Conservation (phyloP, 2,329 filamentous ascomycete species). For the Aspergillus brunneoviolaceus region DNA sequence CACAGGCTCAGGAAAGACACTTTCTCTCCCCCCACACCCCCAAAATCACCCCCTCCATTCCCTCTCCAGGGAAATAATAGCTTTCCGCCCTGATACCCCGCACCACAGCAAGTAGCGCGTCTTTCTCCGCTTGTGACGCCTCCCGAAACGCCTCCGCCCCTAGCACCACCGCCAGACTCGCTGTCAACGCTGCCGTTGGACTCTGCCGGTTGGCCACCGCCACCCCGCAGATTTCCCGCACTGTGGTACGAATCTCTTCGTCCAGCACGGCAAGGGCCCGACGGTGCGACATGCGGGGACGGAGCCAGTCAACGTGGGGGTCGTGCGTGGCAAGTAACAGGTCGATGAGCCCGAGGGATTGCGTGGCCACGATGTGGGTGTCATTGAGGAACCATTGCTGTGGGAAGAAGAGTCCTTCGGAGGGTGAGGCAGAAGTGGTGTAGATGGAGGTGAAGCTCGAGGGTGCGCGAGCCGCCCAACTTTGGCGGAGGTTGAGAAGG, state of each 20-base stretch:
- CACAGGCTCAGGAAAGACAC: background rate
- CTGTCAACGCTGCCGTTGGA: slow-evolving; percentile 16
- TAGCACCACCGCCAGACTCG: background rate
- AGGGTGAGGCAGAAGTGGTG: background rate
- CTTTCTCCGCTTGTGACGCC: background rate
- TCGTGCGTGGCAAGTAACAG: background rate
- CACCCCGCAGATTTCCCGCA: slow-evolving; percentile 21
- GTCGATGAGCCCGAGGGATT: background rate
- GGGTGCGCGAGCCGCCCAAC: background rate
- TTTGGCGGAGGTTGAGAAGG: background rate
- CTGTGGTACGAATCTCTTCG: slow-evolving; percentile 30
- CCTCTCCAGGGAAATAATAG: background rate
- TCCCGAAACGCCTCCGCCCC: background rate
- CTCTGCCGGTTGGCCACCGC: slow-evolving; percentile 22
- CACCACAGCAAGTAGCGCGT: background rate
- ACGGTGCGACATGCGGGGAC: slow-evolving; percentile 30
- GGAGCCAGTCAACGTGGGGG: slow-evolving; percentile 49
- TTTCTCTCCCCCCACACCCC: background rate
- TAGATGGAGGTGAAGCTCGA: background rate
- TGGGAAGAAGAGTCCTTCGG: background rate
- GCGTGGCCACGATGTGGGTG: background rate
- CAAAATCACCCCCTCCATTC: background rate
- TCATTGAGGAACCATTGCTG: background rate
- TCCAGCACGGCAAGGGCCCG: background rate
- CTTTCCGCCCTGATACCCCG: background rate